Evolutionary conservation across 495 filamentous ascomycete genomes (phyloP).

Genomic region (Hypoxylon rickii): DNA sequence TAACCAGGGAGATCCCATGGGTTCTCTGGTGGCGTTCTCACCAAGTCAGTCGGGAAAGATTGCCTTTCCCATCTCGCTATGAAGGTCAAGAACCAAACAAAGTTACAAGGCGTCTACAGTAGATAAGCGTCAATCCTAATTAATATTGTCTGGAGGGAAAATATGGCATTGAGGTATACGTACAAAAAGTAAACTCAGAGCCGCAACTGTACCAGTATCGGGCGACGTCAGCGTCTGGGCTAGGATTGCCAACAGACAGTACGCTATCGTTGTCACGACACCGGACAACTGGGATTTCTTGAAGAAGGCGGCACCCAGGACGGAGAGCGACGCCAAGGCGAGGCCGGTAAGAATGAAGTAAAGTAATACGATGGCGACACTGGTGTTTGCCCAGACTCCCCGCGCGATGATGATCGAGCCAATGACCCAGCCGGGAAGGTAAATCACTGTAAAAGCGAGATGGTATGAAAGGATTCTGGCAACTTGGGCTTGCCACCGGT

Average conservation of each 20-base stretch:
- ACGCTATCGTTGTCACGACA: slow-evolving; percentile 65
- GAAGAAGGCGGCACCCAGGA: slow-evolving; percentile 75
- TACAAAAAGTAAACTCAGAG: slow-evolving; percentile 69
- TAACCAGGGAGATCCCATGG: slow-evolving; percentile 67
- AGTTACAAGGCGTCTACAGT: slow-evolving; percentile 67
- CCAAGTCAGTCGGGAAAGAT: slow-evolving; percentile 58
- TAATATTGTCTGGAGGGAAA: not conserved
- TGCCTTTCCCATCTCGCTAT: slow-evolving; percentile 70
- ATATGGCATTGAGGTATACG: slow-evolving; percentile 4
- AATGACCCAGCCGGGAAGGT: slow-evolving; percentile 71
- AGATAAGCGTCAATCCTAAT: not conserved
- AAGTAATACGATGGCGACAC: slow-evolving; percentile 61
- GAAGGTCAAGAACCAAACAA: slow-evolving; percentile 69
- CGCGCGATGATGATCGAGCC: slow-evolving; percentile 63
- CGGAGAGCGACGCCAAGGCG: slow-evolving; percentile 67
- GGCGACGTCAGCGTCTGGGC: slow-evolving; percentile 65
- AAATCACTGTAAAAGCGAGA: slow-evolving; percentile 68
- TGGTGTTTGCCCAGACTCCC: slow-evolving; percentile 67
- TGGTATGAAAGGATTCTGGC: slow-evolving; percentile 70
- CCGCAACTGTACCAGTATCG: slow-evolving; percentile 60
- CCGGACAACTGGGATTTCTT: slow-evolving; percentile 78
- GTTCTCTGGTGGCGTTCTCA: slow-evolving; percentile 60
- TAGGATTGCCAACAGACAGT: slow-evolving; percentile 68
- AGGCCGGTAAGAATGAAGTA: slow-evolving; percentile 67
- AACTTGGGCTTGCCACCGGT: slow-evolving; percentile 68